Evolutionary conservation across 2,329 filamentous ascomycete species (phyloP), one percentile per base, ranked within the genome.

Genomic region (Penicillium sp.): DNA sequence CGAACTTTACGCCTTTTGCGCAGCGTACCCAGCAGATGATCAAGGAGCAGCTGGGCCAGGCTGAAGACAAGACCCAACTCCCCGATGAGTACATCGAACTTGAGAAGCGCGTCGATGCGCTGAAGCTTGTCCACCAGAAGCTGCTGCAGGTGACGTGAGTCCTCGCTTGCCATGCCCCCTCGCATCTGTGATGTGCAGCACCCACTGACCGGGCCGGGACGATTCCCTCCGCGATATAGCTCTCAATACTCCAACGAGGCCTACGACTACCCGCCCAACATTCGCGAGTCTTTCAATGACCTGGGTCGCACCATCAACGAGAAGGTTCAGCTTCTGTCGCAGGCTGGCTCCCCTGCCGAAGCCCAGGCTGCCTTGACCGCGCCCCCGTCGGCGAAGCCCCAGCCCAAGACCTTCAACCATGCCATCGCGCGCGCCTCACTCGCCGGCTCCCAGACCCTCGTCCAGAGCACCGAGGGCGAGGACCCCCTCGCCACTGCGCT

Each of bases 401-500:
- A 97, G 73, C 93, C 93, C 60, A 98, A 97, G 80, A 98, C 93
- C 29, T 97, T 98, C 74, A 87, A 81, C 71, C 93, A 98, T 75
- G 93, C 93, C 53, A 86, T 97, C 54, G 91, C 91, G 46, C 89
- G 93, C 64, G 87, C 93, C 56, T 84, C 87, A 51, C 77, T 97
- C 56, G 77, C 87, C 41, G 87, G 88, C 69, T 94, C 88, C 59
- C 89, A 95, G 70, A 74, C 86, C 33, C 79, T 98, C 57, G 81
- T 87, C 62, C 87, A 93, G 69, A 83, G 86, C 65, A 81, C 90
- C 63, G 81, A 86, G n/a, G 81, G 82, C 45, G 89, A 95, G 62
- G 93, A 98, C 59, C 89, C 91, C 11, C 81, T 98, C 30, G 86
- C 91, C 16, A 86, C 85, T 15, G 93, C 87, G 3, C 81, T 98